Evolutionary conservation across 2,329 filamentous ascomycete genomes (phyloP).

Genomic region (Anthostomella pinea): DNA sequence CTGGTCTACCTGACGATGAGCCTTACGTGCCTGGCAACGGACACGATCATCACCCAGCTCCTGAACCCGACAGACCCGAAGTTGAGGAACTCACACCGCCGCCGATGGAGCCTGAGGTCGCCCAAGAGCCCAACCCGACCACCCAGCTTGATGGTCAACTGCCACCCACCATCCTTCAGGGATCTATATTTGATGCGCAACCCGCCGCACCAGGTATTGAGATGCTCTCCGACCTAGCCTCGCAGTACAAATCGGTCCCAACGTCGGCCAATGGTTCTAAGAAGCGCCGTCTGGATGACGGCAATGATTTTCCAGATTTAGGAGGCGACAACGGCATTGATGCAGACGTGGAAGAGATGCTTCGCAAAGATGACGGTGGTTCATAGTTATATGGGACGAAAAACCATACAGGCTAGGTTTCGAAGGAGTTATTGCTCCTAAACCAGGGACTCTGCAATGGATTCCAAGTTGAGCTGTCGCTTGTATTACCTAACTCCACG

Average conservation of each 20-base stretch:
- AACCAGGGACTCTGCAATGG: too few species aligned
- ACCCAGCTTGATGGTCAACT: slow-evolving; percentile 18
- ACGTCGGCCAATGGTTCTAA: slow-evolving; percentile 52
- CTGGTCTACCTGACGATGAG: slow-evolving; percentile 64
- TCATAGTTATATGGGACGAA: slow-evolving; percentile 10
- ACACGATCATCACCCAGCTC: slow-evolving; percentile 42
- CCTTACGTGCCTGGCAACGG: slow-evolving; percentile 47
- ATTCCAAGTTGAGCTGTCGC: too few species aligned
- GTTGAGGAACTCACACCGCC: slow-evolving; percentile 88
- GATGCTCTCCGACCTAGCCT: slow-evolving; percentile 38
- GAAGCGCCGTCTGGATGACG: slow-evolving; percentile 54
- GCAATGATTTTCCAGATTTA: slow-evolving; percentile 52
- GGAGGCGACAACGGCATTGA: slow-evolving; percentile 55
- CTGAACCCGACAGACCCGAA: slow-evolving; percentile 71
- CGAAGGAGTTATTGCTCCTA: not conserved
- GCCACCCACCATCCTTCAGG: slow-evolving; percentile 22
- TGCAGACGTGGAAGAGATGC: slow-evolving; percentile 54
- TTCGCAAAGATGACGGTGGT: slow-evolving; percentile 40
- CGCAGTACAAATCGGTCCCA: slow-evolving; percentile 48
- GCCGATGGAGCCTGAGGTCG: slow-evolving; percentile 39
- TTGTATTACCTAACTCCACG: too few species aligned
- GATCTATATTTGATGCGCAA: slow-evolving; percentile 21
- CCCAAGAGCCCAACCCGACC: slow-evolving; percentile 16
- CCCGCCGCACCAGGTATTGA: slow-evolving; percentile 35
- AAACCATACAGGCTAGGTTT: not conserved